These are phyloP conservation scores for Ustilago cynodontis DNA, from an alignment of 1,284 basidiomycete species.

Conservation along the genomic window DNA sequence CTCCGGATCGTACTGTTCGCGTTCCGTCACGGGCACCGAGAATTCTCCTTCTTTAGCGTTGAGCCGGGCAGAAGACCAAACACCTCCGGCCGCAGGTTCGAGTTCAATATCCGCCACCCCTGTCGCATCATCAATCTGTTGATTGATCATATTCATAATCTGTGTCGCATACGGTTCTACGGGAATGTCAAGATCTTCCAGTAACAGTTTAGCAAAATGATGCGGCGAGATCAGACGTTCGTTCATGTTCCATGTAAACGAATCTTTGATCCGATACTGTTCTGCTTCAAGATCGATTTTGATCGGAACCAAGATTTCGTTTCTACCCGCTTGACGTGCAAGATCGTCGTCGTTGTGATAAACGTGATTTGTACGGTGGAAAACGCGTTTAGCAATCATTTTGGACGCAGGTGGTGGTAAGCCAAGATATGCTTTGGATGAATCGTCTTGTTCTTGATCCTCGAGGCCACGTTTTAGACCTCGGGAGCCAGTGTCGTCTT, in stretches of 20 bases:
- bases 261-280: slow-evolving; percentile 89
- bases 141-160: slow-evolving; percentile 85
- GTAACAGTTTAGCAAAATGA: slow-evolving; percentile 85
- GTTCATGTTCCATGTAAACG: slow-evolving; percentile 96
- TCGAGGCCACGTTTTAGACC: slow-evolving; percentile 48
- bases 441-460: slow-evolving; percentile 53
- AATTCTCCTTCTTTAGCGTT: slow-evolving; percentile 25
- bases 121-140: slow-evolving; percentile 89
- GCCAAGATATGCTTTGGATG: slow-evolving; percentile 81
- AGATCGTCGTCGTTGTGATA: slow-evolving; percentile 74
- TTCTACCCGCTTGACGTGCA: slow-evolving; percentile 62
- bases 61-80: slow-evolving; percentile 42
- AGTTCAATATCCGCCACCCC: slow-evolving; percentile 70
- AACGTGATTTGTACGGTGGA: slow-evolving; percentile 75
- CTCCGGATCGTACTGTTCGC: slow-evolving; percentile 27
- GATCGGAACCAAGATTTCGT: slow-evolving; percentile 85
- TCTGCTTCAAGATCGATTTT: slow-evolving; percentile 94
- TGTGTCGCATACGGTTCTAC: slow-evolving; percentile 78
- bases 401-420: slow-evolving; percentile 84
- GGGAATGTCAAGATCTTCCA: slow-evolving; percentile 86
- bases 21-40: slow-evolving; percentile 18
- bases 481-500: slow-evolving; percentile 47
- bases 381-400: slow-evolving; percentile 75
- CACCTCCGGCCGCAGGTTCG: slow-evolving; percentile 45
- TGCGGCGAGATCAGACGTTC: slow-evolving; percentile 81